Evolutionary conservation across 2,329 filamentous ascomycete genomes (phyloP).

Genomic region (Neurospora crassa): DNA sequence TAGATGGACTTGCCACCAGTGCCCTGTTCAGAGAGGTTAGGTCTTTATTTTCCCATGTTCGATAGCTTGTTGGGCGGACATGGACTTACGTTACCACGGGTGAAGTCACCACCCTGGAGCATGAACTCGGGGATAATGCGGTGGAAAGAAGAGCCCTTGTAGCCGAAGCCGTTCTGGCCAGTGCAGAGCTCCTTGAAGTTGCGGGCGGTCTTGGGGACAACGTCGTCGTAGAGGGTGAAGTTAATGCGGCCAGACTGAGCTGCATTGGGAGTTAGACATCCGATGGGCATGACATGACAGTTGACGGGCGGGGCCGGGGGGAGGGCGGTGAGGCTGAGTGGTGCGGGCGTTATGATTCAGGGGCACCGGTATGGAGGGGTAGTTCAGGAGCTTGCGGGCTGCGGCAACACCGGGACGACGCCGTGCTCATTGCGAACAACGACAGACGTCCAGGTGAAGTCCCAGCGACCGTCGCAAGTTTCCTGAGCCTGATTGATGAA

Average conservation of each 20-base stretch:
- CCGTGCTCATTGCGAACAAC: background rate
- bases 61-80: background rate
- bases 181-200: slow-evolving; percentile 85
- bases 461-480: background rate
- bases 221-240: slow-evolving; percentile 79
- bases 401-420: background rate
- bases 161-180: slow-evolving; percentile 71
- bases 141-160: slow-evolving; percentile 79
- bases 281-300: background rate
- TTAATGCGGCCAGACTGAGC: slow-evolving; percentile 71
- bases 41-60: background rate
- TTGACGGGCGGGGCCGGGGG: background rate
- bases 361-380: slow-evolving; percentile 1
- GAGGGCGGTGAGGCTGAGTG: background rate
- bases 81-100: slow-evolving; percentile 70
- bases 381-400: background rate
- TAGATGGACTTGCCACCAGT: slow-evolving; percentile 92
- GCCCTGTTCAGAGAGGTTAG: slow-evolving; percentile 43
- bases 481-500: slow-evolving; percentile 7
- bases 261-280: slow-evolving; percentile 26
- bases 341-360: slow-evolving; percentile 4
- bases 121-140: slow-evolving; percentile 90
- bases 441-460: background rate
- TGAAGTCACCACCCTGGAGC: slow-evolving; percentile 95
- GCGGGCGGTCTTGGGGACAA: slow-evolving; percentile 77